These are phyloP conservation scores for Phaeodactylum tricornutum DNA, from an alignment of 108 stramenopile genomes.

Conservation along the genomic window DNA sequence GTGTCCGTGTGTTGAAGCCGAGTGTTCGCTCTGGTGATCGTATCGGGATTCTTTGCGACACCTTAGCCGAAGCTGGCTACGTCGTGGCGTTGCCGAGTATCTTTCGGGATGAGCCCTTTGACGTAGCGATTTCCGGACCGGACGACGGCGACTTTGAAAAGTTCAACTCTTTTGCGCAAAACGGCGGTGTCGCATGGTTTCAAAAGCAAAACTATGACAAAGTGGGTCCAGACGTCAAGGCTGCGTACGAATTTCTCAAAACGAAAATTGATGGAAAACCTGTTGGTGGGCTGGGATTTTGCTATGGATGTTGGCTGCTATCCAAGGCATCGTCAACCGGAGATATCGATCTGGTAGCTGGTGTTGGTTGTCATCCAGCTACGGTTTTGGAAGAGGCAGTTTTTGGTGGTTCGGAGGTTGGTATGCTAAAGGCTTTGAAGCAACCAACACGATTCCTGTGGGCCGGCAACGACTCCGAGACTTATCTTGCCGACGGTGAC, in stretches of 20 bases:
- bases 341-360: background rate
- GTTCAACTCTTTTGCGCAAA: conserved; percentile 1
- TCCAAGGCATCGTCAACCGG: background rate
- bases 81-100: no score
- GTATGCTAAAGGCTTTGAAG: background rate
- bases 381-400: conserved; percentile 9
- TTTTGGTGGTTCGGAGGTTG: conserved; percentile 3
- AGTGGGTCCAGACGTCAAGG: background rate
- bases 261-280: no score
- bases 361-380: conserved; percentile 3
- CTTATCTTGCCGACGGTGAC: conserved; percentile 21
- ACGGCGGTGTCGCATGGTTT: conserved; percentile 4
- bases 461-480: conserved; percentile 12
- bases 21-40: no score
- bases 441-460: conserved; percentile 1
- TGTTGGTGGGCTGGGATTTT: background rate
- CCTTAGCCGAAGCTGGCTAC: no score
- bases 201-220: background rate
- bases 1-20: no score
- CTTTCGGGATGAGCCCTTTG: conserved; percentile 1
- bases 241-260: background rate
- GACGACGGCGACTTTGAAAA: conserved; percentile 6
- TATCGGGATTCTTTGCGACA: no score
- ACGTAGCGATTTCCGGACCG: background rate
- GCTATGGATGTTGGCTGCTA: conserved; percentile 1